A percentile compares a stretch with the other conserved stretches of the same genome.
Evolutionary conservation across 331 rosid species (phyloP).

Genomic region (Dryas integrifolia): DNA sequence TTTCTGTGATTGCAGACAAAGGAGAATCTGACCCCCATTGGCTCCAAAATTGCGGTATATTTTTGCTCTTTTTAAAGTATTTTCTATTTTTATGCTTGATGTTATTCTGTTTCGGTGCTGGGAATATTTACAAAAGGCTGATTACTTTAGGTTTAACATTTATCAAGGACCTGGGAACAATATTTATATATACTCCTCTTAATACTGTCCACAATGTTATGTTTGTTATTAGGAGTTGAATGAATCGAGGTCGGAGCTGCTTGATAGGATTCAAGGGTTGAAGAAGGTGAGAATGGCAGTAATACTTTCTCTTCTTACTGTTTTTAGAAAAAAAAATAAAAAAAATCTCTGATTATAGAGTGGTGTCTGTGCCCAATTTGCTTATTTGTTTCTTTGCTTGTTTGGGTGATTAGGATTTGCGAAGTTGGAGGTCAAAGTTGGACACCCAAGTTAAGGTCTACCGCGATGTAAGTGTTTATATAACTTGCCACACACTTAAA

Average conservation of each 20-base stretch:
- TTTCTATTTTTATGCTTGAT: not conserved
- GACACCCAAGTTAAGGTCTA: slow-evolving; percentile 83
- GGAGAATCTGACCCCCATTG: slow-evolving; percentile 66
- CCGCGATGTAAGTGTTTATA: slow-evolving; percentile 59
- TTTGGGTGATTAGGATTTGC: slow-evolving; percentile 67
- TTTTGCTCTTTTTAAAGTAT: not conserved
- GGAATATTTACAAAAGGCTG: not conserved
- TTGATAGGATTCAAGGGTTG: slow-evolving; percentile 70
- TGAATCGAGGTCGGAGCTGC: slow-evolving; percentile 86
- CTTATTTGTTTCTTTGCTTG: not conserved
- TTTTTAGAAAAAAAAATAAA: not conserved
- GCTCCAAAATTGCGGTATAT: slow-evolving; percentile 65
- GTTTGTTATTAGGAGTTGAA: slow-evolving; percentile 66
- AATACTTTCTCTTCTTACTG: not conserved
- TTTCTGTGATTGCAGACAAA: slow-evolving; percentile 44
- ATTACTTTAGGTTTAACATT: not conserved
- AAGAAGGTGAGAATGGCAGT: slow-evolving; percentile 54
- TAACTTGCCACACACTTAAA: not conserved
- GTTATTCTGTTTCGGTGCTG: slow-evolving; percentile 5
- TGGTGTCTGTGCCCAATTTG: not conserved
- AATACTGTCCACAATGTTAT: slow-evolving; percentile 13
- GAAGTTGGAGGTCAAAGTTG: slow-evolving; percentile 82
- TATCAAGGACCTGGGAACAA: not conserved
- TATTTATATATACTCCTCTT: not conserved
- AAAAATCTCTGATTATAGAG: not conserved